These are phyloP conservation scores for Xerocomellus dryophilus DNA, from an alignment of 768 basidiomycete genomes.

Conservation along the genomic window DNA sequence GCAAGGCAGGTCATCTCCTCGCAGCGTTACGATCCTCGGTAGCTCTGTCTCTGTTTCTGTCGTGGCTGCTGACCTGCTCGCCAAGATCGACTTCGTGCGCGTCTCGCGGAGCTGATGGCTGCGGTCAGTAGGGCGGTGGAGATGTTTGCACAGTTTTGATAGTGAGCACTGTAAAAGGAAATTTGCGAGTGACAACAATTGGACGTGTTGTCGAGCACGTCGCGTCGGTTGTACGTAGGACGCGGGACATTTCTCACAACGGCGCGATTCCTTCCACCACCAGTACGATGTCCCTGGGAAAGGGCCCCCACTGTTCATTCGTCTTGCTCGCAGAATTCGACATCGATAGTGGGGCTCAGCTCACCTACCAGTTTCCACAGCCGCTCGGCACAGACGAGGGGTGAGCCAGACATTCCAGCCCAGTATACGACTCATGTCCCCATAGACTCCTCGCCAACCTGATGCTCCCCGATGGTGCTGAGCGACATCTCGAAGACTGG, in stretches of 20 bases:
- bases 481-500: constrained; percentile 94
- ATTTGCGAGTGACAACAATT: constrained; percentile 12
- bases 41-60: constrained; percentile 19
- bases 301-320: constrained; percentile 82
- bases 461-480: constrained; percentile 98
- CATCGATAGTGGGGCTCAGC: constrained; percentile 88
- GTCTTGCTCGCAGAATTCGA: constrained; percentile 98
- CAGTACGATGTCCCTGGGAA: constrained; percentile 49
- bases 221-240: constrained; percentile 8
- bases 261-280: neutral
- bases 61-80: constrained; percentile 14
- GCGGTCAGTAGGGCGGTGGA: constrained; percentile 29
- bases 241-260: constrained; percentile 1
- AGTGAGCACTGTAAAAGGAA: constrained; percentile 27
- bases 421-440: neutral
- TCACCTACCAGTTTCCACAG: constrained; percentile 95
- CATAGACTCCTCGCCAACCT: constrained; percentile 87
- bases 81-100: constrained; percentile 23
- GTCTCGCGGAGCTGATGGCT: constrained; percentile 26
- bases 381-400: constrained; percentile 93
- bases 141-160: constrained; percentile 19
- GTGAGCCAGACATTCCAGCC: constrained; percentile 42
- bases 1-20: constrained; percentile 35
- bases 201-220: constrained; percentile 14
- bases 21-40: constrained; percentile 20